Evolutionary conservation across 257 asterid species (phyloP), one percentile per base, ranked within the genome.

Genomic region (Vinca minor): DNA sequence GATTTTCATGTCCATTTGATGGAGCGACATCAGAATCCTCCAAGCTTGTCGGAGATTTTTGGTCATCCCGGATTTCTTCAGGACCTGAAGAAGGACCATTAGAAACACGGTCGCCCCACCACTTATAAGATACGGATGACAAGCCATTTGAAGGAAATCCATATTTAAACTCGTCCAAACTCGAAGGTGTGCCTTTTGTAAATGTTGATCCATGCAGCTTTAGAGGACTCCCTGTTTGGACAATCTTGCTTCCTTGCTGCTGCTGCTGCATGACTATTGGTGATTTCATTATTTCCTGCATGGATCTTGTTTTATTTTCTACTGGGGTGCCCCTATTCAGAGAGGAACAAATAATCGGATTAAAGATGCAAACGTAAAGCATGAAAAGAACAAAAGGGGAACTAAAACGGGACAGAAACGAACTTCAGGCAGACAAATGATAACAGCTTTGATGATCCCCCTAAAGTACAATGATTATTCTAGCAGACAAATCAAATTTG

Each of bases 111-210:
- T 73, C 77, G 70, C 83, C 95, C 93, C 96, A 88, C 96, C 95
- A 88, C 73, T 65, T 80, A 64, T 71, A 70, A 0, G 88, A 73
- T 59, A 78, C 75, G 35, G 73, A 73, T 55, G 96, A 83, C 70
- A 88, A 74, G 72, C 96, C 93, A 25, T 76, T 72, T 4, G 79
- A 78, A 41, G 96, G 96, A 75, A 88, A 88, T 31, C 96, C 96
- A 53, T 84, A 88, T 59, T 82, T 86, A 54, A 84, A 88, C 62
- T 88, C 95, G 71, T 88, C 96, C 14, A 44, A 41, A 46, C 36
- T 66, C 28, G 78, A 49, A 34, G 76, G 50, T 57, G 69, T 72
- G 45, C 59, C 79, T 74, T 59, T 79, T 41, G 70, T 35, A 71
- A 69, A 41, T 64, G 62, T 71, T 65, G 75, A 62, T 70, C 73